Evolutionary conservation across 768 basidiomycete genomes (phyloP), one percentile per base, ranked within the genome.

Genomic region (Inosperma sp.): DNA sequence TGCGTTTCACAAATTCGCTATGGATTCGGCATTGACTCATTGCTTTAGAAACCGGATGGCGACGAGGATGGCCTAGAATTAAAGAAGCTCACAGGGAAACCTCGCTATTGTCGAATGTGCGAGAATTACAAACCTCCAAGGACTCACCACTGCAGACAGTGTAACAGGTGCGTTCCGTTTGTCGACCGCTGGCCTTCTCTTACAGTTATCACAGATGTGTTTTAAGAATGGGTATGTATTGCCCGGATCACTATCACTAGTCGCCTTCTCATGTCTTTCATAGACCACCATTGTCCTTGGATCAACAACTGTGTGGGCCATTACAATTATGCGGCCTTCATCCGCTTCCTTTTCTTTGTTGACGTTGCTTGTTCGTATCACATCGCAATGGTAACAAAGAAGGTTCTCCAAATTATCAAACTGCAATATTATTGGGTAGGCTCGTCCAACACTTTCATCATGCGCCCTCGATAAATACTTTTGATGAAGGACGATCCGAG

Each of bases 221-320:
- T 29, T 79, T 96, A 48, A 84, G 90, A 40, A 95, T 96, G 91
- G 91, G 91, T 85, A 65, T 56, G 80, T 54, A 21, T 19, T 35
- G 17, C 36, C 16, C 10, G 23, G 22, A 29, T 31, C 35, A n/a
- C n/a, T n/a, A 13, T 44, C 10, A 19, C 14, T 19, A 44, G 8
- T 43, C 34, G 12, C 41, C 34, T 46, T 48, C 52, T 62, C 21
- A 53, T 21, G 48, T 17, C 27, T 37, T 30, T 56, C 34, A 14
- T 53, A 91, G 90, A 93, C 64, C 90, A 93, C 60, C 90, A 93
- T 62, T 92, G 90, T 64, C 91, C 90, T 6, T 94, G 90, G 92
- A 82, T 93, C 26, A 86, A 92, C 65, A 97, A 93, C 59, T 95
- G 94, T 62, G 87, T 99, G 55, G 96, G 96, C 1, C 86, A 92